Percentiles rank a stretch among this genome's conserved stretches.
These are phyloP conservation scores for Ogataea kodamae DNA, from an alignment of 805 yeast species.

Conservation along the genomic window DNA sequence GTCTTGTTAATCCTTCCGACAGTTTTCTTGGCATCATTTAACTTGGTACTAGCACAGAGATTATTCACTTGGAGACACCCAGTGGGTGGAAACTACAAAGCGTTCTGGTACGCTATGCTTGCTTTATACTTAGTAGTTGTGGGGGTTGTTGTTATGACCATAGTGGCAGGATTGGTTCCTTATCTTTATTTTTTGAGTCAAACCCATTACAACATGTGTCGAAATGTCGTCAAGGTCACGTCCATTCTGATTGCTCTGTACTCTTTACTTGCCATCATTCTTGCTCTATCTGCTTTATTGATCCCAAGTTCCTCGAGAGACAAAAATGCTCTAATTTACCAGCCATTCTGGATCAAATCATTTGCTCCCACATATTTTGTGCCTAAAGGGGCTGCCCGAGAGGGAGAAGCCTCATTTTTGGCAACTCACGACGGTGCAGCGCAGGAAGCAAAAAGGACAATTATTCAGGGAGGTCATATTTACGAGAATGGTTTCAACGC, in stretches of 20 bases:
- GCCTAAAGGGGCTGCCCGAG: slow-evolving; percentile 45
- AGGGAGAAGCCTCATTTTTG: slow-evolving; percentile 25
- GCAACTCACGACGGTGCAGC: slow-evolving; percentile 17
- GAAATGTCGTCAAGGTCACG: slow-evolving; percentile 51
- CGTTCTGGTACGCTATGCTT: slow-evolving; percentile 51
- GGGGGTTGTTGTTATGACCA: slow-evolving; percentile 63
- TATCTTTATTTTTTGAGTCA: slow-evolving; percentile 51
- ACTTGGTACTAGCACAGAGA: slow-evolving; percentile 66
- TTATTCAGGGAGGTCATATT: slow-evolving; percentile 27
- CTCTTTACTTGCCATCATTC: slow-evolving; percentile 47
- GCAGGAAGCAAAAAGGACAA: slow-evolving; percentile 25
- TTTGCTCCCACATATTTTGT: slow-evolving; percentile 59
- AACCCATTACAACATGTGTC: slow-evolving; percentile 45
- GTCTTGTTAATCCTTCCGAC: slow-evolving; percentile 57
- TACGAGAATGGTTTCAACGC: slow-evolving; percentile 10
- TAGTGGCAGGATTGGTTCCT: slow-evolving; percentile 60
- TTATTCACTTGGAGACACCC: slow-evolving; percentile 78
- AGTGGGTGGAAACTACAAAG: slow-evolving; percentile 51
- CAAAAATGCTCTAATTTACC: slow-evolving; percentile 50
- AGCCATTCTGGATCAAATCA: slow-evolving; percentile 77
- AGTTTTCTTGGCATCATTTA: slow-evolving; percentile 55
- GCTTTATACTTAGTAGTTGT: slow-evolving; percentile 49
- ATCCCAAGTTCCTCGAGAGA: slow-evolving; percentile 53
- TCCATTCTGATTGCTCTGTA: slow-evolving; percentile 46
- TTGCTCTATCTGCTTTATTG: slow-evolving; percentile 49